Evolutionary conservation across 192 early-diverging fungal species (phyloP), one percentile per base, ranked within the genome.

Genomic region (Geranomyces variabilis): DNA sequence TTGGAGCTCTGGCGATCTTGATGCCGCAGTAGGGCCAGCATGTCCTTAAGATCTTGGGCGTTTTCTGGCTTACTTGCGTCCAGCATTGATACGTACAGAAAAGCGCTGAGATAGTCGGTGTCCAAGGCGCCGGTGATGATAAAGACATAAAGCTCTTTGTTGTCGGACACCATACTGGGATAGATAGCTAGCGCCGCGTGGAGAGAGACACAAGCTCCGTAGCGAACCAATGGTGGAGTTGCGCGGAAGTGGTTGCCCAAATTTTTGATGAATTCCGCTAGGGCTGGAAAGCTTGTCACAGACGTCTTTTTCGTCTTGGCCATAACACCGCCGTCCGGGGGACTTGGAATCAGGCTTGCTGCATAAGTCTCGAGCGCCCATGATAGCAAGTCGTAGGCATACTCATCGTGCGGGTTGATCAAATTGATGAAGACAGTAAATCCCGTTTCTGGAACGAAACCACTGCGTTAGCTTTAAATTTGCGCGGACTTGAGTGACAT

Each of bases 191-290:
- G 58, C 22, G 79, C 49, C 7, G 83, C 56, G 64, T 84, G 83
- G n/a, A 87, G 66, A 43, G 68, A 78, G 17, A 84, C 57, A 33
- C 75, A 78, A 3, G 84, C 76, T 4, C 84, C 84, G 58, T 87
- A 87, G 24, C 86, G 71, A 10, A 87, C 69, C 31, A 87, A 69
- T 0, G 86, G 49, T 13, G 84, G 84, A 2, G 67, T 72, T 17
- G 86, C 84, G 5, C 79, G 77, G 58, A 87, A 87, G 65, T 87
- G 86, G 49, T 83, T 84, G 1, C 70, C 47, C 19, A 87, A 69
- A 31, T 75, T 71, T 33, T 74, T 71, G 48, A 83, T 66, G 55
- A 85, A 87, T 13, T 83, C 79, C 9, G 66, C 65, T 14, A 85
- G 73, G 26, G 77, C 29, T 30, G 58, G 36, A 47, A 77, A 81